These are phyloP conservation scores for Chaetomium tenue DNA, from an alignment of 495 filamentous ascomycete species.

Conservation along the genomic window DNA sequence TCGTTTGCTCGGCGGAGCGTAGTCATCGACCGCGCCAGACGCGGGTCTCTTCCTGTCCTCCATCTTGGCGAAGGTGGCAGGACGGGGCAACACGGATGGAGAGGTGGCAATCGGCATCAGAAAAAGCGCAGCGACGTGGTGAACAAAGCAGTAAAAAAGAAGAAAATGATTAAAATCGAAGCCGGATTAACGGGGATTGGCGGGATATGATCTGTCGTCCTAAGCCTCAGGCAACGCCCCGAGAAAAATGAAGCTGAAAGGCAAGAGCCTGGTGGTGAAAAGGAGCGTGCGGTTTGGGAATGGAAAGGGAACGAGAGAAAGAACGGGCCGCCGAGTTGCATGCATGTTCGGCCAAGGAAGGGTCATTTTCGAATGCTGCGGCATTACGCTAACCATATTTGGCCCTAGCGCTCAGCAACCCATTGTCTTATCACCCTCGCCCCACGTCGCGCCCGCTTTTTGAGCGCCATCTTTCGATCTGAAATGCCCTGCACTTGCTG, in stretches of 20 bases:
- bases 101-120: conserved; percentile 81
- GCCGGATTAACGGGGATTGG: conserved; percentile 26
- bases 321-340: conserved; percentile 23
- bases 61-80: conserved; percentile 75
- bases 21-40: conserved; percentile 67
- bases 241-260: conserved; percentile 20
- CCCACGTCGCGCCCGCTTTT: conserved; percentile 13
- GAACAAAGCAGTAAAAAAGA: conserved; percentile 32
- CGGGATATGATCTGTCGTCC: conserved; percentile 34
- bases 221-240: conserved; percentile 8
- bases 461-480: neutral
- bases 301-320: conserved; percentile 33
- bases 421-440: conserved; percentile 7
- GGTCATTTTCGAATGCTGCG: conserved; percentile 31
- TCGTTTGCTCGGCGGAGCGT: conserved; percentile 80
- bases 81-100: conserved; percentile 65
- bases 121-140: conserved; percentile 40
- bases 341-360: conserved; percentile 26
- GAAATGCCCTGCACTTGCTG: neutral
- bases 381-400: conserved; percentile 27
- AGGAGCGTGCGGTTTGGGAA: conserved; percentile 34
- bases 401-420: conserved; percentile 16
- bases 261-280: conserved; percentile 21
- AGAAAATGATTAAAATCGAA: conserved; percentile 37
- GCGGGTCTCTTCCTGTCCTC: conserved; percentile 95